A percentile compares a stretch with the other conserved stretches of the same genome.
phyloP scores from a whole-genome alignment of 257 asterid genomes.

The Ehretia macrophylla region DNA sequence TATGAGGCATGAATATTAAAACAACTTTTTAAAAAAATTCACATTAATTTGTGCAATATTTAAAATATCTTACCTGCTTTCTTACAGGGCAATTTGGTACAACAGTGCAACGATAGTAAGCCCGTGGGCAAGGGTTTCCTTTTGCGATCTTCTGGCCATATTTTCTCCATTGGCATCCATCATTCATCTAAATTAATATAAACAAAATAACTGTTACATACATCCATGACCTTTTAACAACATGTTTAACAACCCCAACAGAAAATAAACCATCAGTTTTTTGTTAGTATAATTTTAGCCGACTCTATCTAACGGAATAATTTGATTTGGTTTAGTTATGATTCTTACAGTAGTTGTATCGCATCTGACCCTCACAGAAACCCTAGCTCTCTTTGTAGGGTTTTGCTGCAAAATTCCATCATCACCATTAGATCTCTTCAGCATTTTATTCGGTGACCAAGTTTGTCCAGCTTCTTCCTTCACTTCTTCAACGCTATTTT shows the following conservation, averaged over 20 bases:
- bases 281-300: too few species aligned
- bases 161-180: constrained; percentile 99
- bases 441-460: constrained; percentile 8
- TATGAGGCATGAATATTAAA: too few species aligned
- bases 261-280: too few species aligned
- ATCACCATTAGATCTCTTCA: constrained; percentile 50
- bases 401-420: constrained; percentile 59
- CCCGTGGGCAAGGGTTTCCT: constrained; percentile 96
- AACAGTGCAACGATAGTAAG: constrained; percentile 91
- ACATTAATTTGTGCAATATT: too few species aligned
- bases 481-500: constrained; percentile 50
- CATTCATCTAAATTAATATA: constrained; percentile 56
- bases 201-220: too few species aligned
- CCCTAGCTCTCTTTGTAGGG: constrained; percentile 90
- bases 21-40: too few species aligned
- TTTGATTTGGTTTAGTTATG: too few species aligned
- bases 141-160: constrained; percentile 93
- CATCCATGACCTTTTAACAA: too few species aligned
- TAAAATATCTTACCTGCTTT: constrained; percentile 57
- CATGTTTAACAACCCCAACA: too few species aligned
- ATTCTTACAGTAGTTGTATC: constrained; percentile 77
- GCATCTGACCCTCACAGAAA: constrained; percentile 86
- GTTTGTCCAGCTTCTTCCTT: constrained; percentile 28
- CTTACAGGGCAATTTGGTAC: constrained; percentile 89
- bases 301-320: too few species aligned